Evolutionary conservation across 345 rosid genomes (phyloP), one percentile per base, ranked within the genome.

Genomic region (Populus alba): DNA sequence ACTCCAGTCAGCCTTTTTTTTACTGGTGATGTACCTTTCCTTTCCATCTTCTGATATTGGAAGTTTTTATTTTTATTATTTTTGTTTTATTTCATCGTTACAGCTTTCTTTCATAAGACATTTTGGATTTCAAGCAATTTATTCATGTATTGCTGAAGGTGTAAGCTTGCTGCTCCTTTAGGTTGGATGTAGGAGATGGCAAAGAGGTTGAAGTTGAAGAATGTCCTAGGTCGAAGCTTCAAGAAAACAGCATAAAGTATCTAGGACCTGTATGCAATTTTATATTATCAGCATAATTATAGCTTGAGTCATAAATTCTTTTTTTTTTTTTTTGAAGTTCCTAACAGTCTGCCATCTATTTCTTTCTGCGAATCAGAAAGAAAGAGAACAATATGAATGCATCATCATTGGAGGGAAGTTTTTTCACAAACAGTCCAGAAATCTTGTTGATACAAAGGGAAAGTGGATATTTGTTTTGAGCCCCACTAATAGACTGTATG

Each of bases 401-500:
- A 70, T 80, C 70, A 85, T 95, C 71, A 69, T 66, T 6, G 83
- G 87, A 0, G 98, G 99, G 53, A 92, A 84, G 85, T 81, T 95
- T 79, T 78, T 87, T 70, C 97, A 89, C 84, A 91, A 87, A 76
- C 84, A 77, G 81, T 83, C 86, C 5, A 87, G 90, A 73, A 79
- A 83, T 31, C 78, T 83, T 35, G 86, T 95, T 45, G 85, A 95
- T 76, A 91, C 98, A 75, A 68, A 83, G 17, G 77, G 76, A 68
- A 95, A 95, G 82, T 92, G 93, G 91, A 95, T 93, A 74, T 95
- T 95, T 70, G 99, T 93, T 72, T 87, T 89, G 99, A 91, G 98
- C 82, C 82, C 99, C 82, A 84, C 80, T 37, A 91, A 84, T 75
- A 92, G 84, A 85, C 89, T 95, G 72, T 95, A 92, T 76, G 90